phyloP scores from a whole-genome alignment of 2,329 filamentous ascomycete species.

The Dactylonectria macrodidyma region DNA sequence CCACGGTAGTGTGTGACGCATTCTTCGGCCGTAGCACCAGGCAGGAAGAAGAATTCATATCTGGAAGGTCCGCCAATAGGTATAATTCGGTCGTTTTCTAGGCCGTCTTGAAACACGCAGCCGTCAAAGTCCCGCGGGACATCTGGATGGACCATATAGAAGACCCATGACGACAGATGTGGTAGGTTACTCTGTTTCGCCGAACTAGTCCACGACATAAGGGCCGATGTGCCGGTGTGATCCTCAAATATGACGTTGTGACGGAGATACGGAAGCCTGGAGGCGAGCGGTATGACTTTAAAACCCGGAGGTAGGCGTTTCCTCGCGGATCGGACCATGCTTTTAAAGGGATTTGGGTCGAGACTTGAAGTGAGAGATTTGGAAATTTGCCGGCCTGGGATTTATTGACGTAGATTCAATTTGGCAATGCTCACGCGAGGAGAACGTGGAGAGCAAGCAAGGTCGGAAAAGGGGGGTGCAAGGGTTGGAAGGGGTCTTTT shows the following conservation, averaged over 20 bases:
- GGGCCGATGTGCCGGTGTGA: conserved; percentile 11
- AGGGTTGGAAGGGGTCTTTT: no score
- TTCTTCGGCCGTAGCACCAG: conserved; percentile 17
- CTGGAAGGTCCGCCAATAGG: not conserved
- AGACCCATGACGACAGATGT: conserved; percentile 9
- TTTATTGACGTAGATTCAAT: no score
- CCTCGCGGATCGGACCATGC: no score
- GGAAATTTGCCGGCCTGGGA: no score
- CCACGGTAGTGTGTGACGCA: conserved; percentile 15
- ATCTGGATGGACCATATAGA: conserved; percentile 16
- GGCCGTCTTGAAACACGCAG: not conserved
- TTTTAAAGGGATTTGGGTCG: no score
- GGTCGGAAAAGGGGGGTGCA: no score
- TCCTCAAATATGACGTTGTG: conserved; percentile 10
- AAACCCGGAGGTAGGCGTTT: no score
- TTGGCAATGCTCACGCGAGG: no score
- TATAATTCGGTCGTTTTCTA: not conserved
- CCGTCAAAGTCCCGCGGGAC: conserved; percentile 16
- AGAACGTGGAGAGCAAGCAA: no score
- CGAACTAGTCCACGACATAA: conserved; percentile 2
- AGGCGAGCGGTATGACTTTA: no score
- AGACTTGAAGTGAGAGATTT: no score
- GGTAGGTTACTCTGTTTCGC: not conserved
- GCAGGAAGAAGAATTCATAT: conserved; percentile 21
- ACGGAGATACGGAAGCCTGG: no score